Evolutionary conservation across 148 eudicot genomes (phyloP).

Genomic region (Persicaria tinctoria): DNA sequence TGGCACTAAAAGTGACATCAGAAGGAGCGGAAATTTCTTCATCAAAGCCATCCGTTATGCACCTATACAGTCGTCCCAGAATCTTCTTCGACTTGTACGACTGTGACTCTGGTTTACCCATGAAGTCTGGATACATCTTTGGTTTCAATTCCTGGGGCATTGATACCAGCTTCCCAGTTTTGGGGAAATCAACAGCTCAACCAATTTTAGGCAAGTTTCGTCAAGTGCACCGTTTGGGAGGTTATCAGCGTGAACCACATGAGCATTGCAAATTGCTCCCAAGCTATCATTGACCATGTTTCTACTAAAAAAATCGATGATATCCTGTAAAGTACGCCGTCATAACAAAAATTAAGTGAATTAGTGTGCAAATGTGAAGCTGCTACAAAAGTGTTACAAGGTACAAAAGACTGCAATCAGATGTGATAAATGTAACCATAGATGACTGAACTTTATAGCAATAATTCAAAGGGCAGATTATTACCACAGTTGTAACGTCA

Average conservation of each 20-base stretch:
- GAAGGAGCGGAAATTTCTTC: slow-evolving; percentile 24
- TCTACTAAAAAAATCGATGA: slow-evolving; percentile 65
- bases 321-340: slow-evolving; percentile 43
- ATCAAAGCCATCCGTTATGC: slow-evolving; percentile 39
- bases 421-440: too few relatives aligned
- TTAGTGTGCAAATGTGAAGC: background rate
- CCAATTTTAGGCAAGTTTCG: slow-evolving; percentile 59
- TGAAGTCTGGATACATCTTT: slow-evolving; percentile 88
- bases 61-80: slow-evolving; percentile 61
- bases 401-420: background rate
- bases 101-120: slow-evolving; percentile 69
- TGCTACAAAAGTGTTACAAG: background rate
- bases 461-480: background rate
- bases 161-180: slow-evolving; percentile 59
- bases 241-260: slow-evolving; percentile 84
- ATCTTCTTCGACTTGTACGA: slow-evolving; percentile 61
- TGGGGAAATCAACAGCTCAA: slow-evolving; percentile 95
- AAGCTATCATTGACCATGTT: slow-evolving; percentile 83
- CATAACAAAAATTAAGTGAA: background rate
- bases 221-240: slow-evolving; percentile 60
- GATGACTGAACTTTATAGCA: background rate
- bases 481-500: slow-evolving; percentile 48
- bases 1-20: slow-evolving; percentile 19
- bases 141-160: slow-evolving; percentile 76
- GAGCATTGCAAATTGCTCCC: slow-evolving; percentile 89